Evolutionary conservation across 2,329 filamentous ascomycete species (phyloP), one percentile per base, ranked within the genome.

Genomic region (Ascochyta pisi): DNA sequence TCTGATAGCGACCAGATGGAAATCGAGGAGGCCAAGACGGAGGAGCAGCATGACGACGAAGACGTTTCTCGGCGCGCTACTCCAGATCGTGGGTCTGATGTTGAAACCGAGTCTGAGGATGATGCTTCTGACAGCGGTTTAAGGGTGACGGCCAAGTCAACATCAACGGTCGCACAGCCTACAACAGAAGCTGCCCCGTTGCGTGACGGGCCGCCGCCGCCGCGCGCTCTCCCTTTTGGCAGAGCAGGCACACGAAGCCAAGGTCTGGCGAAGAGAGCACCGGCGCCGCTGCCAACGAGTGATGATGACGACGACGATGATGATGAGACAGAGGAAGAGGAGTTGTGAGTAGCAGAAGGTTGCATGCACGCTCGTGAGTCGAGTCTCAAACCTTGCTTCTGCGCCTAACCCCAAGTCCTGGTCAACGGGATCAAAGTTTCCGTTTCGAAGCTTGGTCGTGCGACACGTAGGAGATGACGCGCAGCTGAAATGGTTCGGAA

Each of bases 291-390:
- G 58, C 51, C 24, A 62, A 67, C 19, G 67, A 67, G 19, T 3
- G 73, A 73, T 40, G 70, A 73, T 31, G 73, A 73, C 3, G 29
- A 31, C 6, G 29, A 67, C 15, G 67, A 68, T 3, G 73, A 73
- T 37, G 70, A 73, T 27, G 73, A 73, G 41, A 75, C 73, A 6
- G 73, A 74, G 3, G 74, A 76, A n/a, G 74, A 76, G 12, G 74
- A 76, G 50, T 38, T 75, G 7, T 75, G 64, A 56, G 35, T 9
- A 10, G 37, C 26, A 26, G 9, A 15, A 6, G n/a, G 24, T 39
- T 41, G 13, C 29, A 15, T 34, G 26, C 24, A 16, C 37, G 6
- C 41, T 13, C 23, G 42, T 2, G 19, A 37, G 29, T 16, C 29
- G 31, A 15, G 29, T 22, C 7, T 10, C 27, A 23, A 4, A 31